These are phyloP conservation scores for Kickxella alabastrina DNA, from an alignment of 192 early-diverging fungal species.

Conservation along the genomic window DNA sequence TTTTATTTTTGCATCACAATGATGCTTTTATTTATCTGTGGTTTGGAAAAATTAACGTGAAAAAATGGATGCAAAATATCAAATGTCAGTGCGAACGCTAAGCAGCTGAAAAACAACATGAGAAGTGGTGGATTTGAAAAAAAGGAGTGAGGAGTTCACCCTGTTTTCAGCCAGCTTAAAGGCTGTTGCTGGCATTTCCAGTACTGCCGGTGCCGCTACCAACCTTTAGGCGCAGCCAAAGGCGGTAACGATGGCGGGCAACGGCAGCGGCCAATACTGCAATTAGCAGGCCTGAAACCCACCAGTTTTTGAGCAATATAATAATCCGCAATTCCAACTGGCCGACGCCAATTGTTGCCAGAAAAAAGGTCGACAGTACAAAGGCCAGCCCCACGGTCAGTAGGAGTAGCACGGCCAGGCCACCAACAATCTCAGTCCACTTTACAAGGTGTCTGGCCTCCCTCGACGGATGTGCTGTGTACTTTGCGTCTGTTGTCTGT, in stretches of 20 bases:
- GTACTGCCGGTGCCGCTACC: conserved; percentile 1
- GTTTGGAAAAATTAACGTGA: no score
- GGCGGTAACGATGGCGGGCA: conserved; percentile 14
- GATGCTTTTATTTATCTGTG: no score
- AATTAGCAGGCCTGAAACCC: conserved; percentile 23
- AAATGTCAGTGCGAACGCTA: no score
- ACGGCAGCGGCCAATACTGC: conserved; percentile 7
- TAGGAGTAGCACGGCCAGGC: conserved; percentile 26
- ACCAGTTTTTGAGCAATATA: conserved; percentile 30
- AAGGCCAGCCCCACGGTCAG: conserved; percentile 23
- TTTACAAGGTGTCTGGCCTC: background rate
- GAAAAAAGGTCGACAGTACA: conserved; percentile 29
- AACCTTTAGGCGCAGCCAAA: conserved; percentile 14
- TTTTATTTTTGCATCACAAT: no score
- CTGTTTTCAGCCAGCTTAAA: no score
- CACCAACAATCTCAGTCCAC: conserved; percentile 19
- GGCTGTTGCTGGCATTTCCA: no score
- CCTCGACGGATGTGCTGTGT: background rate
- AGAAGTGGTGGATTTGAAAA: no score
- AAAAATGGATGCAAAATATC: no score
- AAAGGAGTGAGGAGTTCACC: no score
- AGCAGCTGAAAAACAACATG: no score
- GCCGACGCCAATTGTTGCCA: conserved; percentile 39
- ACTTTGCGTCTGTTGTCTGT: background rate
- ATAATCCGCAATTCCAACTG: conserved; percentile 44